A percentile compares a stretch with the other conserved stretches of the same genome.
phyloP scores from a whole-genome alignment of 1,284 basidiomycete genomes.

The Crepidotus sp. region DNA sequence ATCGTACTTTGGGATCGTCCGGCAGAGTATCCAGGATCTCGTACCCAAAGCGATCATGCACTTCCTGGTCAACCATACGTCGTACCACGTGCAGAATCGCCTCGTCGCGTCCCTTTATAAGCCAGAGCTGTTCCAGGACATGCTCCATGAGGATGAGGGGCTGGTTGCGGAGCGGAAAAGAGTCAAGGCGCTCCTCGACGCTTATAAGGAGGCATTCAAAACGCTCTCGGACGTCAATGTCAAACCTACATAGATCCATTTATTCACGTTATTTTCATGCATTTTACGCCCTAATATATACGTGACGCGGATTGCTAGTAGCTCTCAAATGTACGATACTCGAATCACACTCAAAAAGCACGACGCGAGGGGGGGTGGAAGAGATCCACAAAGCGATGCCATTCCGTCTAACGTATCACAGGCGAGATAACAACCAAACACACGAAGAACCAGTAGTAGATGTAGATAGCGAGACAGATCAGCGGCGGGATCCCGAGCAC shows the following conservation, averaged over 20 bases:
- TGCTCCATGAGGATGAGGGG: conserved; percentile 94
- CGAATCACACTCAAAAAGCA: not conserved
- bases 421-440: conserved; percentile 16
- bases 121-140: conserved; percentile 82
- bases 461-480: conserved; percentile 16
- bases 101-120: conserved; percentile 91
- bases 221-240: conserved; percentile 71
- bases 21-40: conserved; percentile 94
- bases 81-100: conserved; percentile 92
- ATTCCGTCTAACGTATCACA: conserved; percentile 19
- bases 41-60: conserved; percentile 98
- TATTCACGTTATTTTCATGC: conserved; percentile 5
- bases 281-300: conserved; percentile 13
- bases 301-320: not conserved
- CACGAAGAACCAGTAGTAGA: conserved; percentile 14
- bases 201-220: conserved; percentile 96
- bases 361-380: not conserved
- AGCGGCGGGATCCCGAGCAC: conserved; percentile 16
- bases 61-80: conserved; percentile 92
- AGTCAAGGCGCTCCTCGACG: conserved; percentile 91
- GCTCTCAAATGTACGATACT: not conserved
- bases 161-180: conserved; percentile 88
- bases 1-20: conserved; percentile 93
- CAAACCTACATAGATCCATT: conserved; percentile 15
- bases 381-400: conserved; percentile 13